Base-by-base conservation (phyloP, 176 grass and related monocot species). In the Tillandsia fasciculata region DNA sequence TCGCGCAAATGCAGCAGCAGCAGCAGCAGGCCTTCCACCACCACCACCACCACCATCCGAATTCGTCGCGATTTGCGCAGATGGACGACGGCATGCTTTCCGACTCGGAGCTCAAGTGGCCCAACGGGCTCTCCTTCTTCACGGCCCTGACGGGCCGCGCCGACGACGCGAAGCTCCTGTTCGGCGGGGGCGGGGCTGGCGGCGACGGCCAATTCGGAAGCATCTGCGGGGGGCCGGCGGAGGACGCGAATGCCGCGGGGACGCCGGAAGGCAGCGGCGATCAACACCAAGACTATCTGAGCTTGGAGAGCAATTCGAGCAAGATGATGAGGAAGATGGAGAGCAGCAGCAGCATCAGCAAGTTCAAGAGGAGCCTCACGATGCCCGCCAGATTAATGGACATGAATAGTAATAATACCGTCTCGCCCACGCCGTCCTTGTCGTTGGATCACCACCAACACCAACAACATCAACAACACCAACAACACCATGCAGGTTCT, bases 331-430 rank as follows among this genome's bases (percentile, higher is more conserved):
- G 82, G 58, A 90, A 86, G 83, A 78, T 94, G 75, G 95, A 99
- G 59, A 85, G 13, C 64, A 53, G 74, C 69, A 77, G 86, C 83
- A 53, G 74, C 69, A 77, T 83, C 83, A 73, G 58, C 50, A 99
- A 90, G 77, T 99, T 94, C 90, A 99, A 94, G 80, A 84, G 90
- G 80, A 94, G 90, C 79, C 90, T 99, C 82, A 99, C 95, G 49
- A 72, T 99, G 84, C 95, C 95, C 14, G 82, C 82, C 9, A 82
- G 90, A 72, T 24, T 24, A 24, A 93, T 93, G 90, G 33, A 42
- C 7, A 42, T 42, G 33, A 42, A 42, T 5, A 6, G 0, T 6
- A 42, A 42, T 42, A 42, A 7, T 42, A 77, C 61, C 74, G 76
- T 81, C 48, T 80, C 94, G 0, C 47, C 75, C 28, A 78, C 89